Evolutionary conservation across 371 early-diverging fungal species (phyloP).

Genomic region (Dichotomocladium elegans): DNA sequence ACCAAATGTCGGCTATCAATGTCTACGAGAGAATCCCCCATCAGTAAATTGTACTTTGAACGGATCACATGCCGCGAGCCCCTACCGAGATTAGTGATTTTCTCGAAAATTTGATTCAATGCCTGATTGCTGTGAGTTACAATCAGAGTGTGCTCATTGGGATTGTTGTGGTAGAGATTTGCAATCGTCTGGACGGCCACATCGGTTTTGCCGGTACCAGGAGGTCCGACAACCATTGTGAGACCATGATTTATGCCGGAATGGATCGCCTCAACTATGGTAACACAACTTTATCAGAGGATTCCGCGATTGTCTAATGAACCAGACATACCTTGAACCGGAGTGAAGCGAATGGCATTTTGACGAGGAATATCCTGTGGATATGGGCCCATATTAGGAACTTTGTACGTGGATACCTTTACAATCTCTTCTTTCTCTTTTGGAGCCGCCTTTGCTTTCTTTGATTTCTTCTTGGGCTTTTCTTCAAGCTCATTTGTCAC

Average conservation of each 20-base stretch:
- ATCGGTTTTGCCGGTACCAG: conserved; percentile 97
- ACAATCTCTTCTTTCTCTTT: conserved; percentile 34
- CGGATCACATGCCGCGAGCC: background rate
- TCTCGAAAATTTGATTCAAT: conserved; percentile 92
- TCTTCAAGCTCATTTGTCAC: conserved; percentile 20
- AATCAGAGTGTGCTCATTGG: conserved; percentile 84
- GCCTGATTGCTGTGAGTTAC: conserved; percentile 96
- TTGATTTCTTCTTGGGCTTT: conserved; percentile 41
- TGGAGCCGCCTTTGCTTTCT: conserved; percentile 20
- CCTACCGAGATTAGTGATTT: conserved; percentile 67
- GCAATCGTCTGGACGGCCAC: conserved; percentile 93
- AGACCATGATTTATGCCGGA: conserved; percentile 83
- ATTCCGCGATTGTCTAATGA: background rate
- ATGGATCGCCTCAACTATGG: conserved; percentile 73
- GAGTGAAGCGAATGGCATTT: conserved; percentile 83
- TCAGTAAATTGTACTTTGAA: background rate
- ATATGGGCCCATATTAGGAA: conserved; percentile 74
- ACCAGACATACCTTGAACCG: conserved; percentile 61
- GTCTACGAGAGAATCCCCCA: conserved; percentile 37
- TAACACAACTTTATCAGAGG: background rate
- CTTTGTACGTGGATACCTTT: conserved; percentile 54
- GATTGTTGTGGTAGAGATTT: conserved; percentile 88
- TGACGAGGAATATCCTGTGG: conserved; percentile 56
- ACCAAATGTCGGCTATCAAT: conserved; percentile 90
- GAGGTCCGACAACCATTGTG: conserved; percentile 92